Evolutionary conservation across 2,329 filamentous ascomycete genomes (phyloP).

Genomic region (Cercospora sp.): DNA sequence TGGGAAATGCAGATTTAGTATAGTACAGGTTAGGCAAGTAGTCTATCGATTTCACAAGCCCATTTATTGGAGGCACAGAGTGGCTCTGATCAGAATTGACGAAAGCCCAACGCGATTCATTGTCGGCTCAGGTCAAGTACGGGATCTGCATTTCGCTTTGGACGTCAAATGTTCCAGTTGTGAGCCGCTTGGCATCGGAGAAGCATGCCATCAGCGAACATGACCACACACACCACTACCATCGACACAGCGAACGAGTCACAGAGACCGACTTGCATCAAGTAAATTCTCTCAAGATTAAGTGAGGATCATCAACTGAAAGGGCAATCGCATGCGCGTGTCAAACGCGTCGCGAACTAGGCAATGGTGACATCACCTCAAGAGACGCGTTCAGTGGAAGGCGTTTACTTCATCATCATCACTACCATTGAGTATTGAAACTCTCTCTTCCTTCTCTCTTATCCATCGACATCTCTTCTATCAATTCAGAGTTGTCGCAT

Average conservation of each 20-base stretch:
- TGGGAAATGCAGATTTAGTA: too few species aligned
- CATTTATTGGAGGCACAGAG: too few species aligned
- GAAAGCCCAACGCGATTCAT: too few species aligned
- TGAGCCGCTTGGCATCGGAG: too few species aligned
- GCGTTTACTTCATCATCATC: conserved; percentile 7
- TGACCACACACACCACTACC: not conserved
- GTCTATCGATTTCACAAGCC: too few species aligned
- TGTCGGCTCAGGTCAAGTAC: too few species aligned
- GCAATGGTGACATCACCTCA: not conserved
- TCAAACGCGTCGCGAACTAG: conserved; percentile 10
- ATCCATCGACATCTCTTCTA: not conserved
- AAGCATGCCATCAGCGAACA: not conserved
- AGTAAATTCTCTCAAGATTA: not conserved
- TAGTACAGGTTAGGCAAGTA: too few species aligned
- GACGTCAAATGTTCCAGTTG: too few species aligned
- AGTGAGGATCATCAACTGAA: not conserved
- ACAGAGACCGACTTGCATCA: not conserved
- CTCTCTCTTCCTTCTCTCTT: not conserved
- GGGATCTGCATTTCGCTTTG: too few species aligned
- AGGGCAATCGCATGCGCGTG: not conserved
- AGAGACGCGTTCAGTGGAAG: not conserved
- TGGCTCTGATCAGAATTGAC: too few species aligned
- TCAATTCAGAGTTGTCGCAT: not conserved
- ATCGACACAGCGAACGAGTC: not conserved
- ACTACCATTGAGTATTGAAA: not conserved